Evolutionary conservation across 768 basidiomycete genomes (phyloP).

Genomic region (Pleurotus pulmonarius): DNA sequence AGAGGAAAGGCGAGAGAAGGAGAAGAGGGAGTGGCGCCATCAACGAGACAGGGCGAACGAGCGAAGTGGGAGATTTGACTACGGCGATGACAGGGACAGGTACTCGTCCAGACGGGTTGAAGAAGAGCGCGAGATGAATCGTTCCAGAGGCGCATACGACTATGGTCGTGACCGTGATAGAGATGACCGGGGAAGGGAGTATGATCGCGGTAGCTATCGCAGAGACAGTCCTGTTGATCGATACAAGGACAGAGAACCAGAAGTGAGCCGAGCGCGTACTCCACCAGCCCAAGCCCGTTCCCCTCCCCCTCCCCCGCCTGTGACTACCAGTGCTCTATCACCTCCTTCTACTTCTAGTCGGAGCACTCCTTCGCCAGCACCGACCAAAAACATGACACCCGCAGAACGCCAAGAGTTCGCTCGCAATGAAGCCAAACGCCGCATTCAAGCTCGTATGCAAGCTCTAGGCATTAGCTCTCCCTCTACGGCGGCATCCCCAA

Average conservation of each 20-base stretch:
- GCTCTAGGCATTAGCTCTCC: constrained; percentile 71
- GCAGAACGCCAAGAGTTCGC: constrained; percentile 80
- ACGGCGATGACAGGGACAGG: constrained; percentile 36
- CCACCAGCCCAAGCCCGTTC: constrained; percentile 41
- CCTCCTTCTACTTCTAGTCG: constrained; percentile 42
- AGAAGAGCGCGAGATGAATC: constrained; percentile 1
- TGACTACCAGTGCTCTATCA: too few relatives aligned
- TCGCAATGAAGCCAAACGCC: constrained; percentile 74
- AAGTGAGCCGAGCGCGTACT: constrained; percentile 34
- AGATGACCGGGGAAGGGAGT: constrained; percentile 33
- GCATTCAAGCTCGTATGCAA: constrained; percentile 81
- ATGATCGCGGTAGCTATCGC: constrained; percentile 16
- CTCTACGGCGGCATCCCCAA: constrained; percentile 30
- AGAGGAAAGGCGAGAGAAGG: constrained; percentile 71
- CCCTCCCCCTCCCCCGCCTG: constrained; percentile 32
- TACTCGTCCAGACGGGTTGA: constrained; percentile 40
- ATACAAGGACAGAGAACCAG: constrained; percentile 31
- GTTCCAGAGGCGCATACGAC: constrained; percentile 17
- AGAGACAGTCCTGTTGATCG: constrained; percentile 14
- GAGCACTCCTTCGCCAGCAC: constrained; percentile 50
- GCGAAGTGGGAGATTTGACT: constrained; percentile 64
- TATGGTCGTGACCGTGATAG: constrained; percentile 40
- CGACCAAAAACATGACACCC: constrained; percentile 74
- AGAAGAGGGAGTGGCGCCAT: constrained; percentile 73
- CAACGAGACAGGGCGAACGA: constrained; percentile 86